Evolutionary conservation across 768 basidiomycete species (phyloP).

Genomic region (Podaxis sp.): DNA sequence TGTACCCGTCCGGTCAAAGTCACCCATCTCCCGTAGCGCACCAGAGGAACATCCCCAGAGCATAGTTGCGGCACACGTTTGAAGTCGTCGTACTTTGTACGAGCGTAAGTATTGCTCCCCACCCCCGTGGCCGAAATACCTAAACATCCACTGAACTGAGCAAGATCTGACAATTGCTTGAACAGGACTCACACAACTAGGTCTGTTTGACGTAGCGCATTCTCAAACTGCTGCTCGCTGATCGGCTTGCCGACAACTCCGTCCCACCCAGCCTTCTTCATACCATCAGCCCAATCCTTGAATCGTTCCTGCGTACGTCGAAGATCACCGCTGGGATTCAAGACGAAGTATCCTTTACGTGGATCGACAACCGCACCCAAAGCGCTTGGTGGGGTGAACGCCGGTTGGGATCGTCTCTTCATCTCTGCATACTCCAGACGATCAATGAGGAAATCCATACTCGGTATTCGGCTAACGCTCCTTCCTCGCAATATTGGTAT

Average conservation of each 20-base stretch:
- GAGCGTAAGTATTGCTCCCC: constrained; percentile 93
- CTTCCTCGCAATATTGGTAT: constrained; percentile 80
- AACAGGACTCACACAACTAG: constrained; percentile 75
- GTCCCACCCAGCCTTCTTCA: constrained; percentile 76
- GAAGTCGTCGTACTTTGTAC: constrained; percentile 76
- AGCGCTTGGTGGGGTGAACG: constrained; percentile 16
- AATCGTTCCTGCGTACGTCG: constrained; percentile 80
- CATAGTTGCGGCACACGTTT: constrained; percentile 90
- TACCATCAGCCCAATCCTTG: constrained; percentile 67
- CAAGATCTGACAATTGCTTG: not conserved
- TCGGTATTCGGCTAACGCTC: constrained; percentile 91
- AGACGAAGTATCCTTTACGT: constrained; percentile 70
- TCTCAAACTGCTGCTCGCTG: constrained; percentile 77
- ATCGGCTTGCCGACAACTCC: constrained; percentile 74
- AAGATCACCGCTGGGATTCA: constrained; percentile 93
- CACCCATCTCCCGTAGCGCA: constrained; percentile 81
- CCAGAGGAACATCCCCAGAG: constrained; percentile 99
- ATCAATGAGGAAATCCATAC: constrained; percentile 83
- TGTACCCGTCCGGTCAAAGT: constrained; percentile 89
- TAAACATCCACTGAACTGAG: constrained; percentile 24
- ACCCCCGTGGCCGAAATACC: constrained; percentile 97
- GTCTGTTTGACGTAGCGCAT: constrained; percentile 70
- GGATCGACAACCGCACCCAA: constrained; percentile 60
- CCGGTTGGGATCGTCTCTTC: constrained; percentile 22
- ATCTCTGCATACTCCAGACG: constrained; percentile 60